phyloP scores from a whole-genome alignment of 73 alveolate genomes.

The Tetrahymena malaccensis region DNA sequence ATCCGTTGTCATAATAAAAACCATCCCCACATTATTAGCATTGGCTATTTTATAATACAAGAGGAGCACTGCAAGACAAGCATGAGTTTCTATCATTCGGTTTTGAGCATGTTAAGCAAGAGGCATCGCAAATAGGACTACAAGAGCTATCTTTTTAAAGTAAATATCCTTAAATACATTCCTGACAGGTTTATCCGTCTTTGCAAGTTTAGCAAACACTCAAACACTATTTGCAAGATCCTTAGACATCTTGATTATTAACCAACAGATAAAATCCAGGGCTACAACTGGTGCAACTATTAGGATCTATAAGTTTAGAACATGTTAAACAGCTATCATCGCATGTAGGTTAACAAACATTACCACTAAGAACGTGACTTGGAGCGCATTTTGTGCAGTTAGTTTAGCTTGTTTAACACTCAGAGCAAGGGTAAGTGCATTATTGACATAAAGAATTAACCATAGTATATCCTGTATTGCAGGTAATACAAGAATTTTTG shows the following conservation, averaged over 20 bases:
- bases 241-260: neutral
- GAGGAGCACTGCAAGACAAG: neutral
- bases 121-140: neutral
- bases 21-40: neutral
- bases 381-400: neutral
- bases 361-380: neutral
- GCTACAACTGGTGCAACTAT: neutral
- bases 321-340: neutral
- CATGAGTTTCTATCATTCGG: neutral
- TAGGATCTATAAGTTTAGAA: neutral
- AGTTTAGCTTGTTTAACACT: neutral
- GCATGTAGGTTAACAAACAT: neutral
- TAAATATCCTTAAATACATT: neutral
- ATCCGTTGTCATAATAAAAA: neutral
- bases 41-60: neutral
- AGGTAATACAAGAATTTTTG: neutral
- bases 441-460: neutral
- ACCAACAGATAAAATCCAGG: neutral
- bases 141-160: neutral
- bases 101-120: neutral
- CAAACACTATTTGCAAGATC: neutral
- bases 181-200: neutral
- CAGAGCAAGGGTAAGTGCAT: neutral
- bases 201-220: neutral
- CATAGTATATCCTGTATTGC: neutral